Evolutionary conservation across 2,329 filamentous ascomycete species (phyloP), one percentile per base, ranked within the genome.

Genomic region (Alternaria ventricosa): DNA sequence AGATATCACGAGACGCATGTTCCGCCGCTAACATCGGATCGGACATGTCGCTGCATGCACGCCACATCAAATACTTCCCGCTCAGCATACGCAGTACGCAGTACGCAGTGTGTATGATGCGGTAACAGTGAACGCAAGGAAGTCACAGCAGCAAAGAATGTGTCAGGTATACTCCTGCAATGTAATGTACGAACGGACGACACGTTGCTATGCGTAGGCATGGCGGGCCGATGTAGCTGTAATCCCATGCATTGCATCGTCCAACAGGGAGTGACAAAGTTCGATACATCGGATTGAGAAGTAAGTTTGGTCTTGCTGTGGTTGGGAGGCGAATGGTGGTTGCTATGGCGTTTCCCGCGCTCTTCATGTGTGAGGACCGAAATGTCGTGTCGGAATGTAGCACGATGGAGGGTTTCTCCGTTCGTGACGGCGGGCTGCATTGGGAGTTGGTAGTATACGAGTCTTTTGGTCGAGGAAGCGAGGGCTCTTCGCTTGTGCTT

Each of bases 31-130:
- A 43, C 41, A 33, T 57, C 46, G 22, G 23, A 53, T 18, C 41
- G 41, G 36, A 56, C 57, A 43, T 36, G 33, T 22, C 45, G 46
- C 27, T 55, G 54, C 47, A 65, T 60, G 60, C 60, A 63, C 47
- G 59, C 57, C 59, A 15, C 28, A 9, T 60, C 57, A 20, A 6
- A 53, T 55, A 54, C 57, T 63, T 67, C 25, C 60, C 65, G 63
- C 53, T 53, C 53, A 18, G 27, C 64, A 57, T 67, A 60, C 54
- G 50, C 51, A 53, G 28, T 36, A 44, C n/a, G 41, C 12, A 30
- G 18, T 8, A 27, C 9, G 46, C 27, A 28, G 13, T 4, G 28
- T 20, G 30, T 46, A 36, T 36, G 33, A 36, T 36, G 33, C 33
- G n/a, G 33, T 36, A n/a, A 36, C 15, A 36, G 33, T 36, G 33